phyloP scores from a whole-genome alignment of 1,139 yeast species.

The Meyerozyma athensensis region DNA sequence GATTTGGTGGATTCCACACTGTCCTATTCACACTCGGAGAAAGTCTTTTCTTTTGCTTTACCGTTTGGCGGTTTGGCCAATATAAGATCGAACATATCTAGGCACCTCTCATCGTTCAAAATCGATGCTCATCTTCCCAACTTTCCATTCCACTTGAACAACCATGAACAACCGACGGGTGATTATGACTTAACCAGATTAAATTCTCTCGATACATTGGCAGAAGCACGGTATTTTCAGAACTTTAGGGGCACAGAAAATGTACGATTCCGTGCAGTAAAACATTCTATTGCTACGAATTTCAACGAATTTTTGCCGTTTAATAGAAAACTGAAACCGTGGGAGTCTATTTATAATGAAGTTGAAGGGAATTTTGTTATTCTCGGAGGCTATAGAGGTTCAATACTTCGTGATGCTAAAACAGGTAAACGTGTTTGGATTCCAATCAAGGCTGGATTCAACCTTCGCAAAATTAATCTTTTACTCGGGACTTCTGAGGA shows the following conservation, averaged over 20 bases:
- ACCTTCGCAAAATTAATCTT: slow-evolving; percentile 63
- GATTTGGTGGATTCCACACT: background rate
- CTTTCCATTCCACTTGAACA: slow-evolving; percentile 12
- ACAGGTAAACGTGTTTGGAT: slow-evolving; percentile 77
- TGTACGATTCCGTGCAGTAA: slow-evolving; percentile 64
- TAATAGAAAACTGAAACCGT: slow-evolving; percentile 17
- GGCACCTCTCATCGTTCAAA: slow-evolving; percentile 20
- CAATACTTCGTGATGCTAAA: slow-evolving; percentile 62
- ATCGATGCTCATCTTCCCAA: slow-evolving; percentile 21
- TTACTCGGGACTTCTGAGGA: slow-evolving; percentile 66
- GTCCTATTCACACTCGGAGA: slow-evolving; percentile 15
- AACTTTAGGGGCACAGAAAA: slow-evolving; percentile 58
- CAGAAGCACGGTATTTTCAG: slow-evolving; percentile 58
- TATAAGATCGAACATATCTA: slow-evolving; percentile 22
- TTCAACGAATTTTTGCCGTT: slow-evolving; percentile 34
- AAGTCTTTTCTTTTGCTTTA: slow-evolving; percentile 39
- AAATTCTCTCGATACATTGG: slow-evolving; percentile 55
- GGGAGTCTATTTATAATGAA: slow-evolving; percentile 34
- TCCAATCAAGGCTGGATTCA: slow-evolving; percentile 81
- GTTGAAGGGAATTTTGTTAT: slow-evolving; percentile 74
- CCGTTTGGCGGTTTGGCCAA: slow-evolving; percentile 33
- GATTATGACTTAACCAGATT: slow-evolving; percentile 47
- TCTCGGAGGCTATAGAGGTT: slow-evolving; percentile 87
- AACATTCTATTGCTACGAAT: slow-evolving; percentile 54
- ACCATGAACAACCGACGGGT: slow-evolving; percentile 13